Evolutionary conservation across 148 eudicot species (phyloP), one percentile per base, ranked within the genome.

Genomic region (Camellia lanceoleosa): DNA sequence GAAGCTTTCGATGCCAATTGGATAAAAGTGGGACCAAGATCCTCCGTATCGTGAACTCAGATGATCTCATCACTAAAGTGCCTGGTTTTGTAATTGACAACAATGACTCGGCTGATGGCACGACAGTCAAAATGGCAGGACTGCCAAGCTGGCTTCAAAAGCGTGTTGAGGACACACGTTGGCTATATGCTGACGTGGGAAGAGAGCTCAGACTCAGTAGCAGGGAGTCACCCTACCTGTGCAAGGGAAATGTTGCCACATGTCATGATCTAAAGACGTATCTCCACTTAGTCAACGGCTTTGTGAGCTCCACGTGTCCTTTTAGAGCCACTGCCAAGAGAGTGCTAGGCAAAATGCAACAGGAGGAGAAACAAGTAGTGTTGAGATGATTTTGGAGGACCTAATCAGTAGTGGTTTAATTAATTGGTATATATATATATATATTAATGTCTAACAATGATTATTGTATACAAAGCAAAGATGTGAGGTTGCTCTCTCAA

Each of bases 131-230:
- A 7, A 59, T 76, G 42, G 71, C 71, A 1, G 79, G 70, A 8
- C 60, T 76, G 3, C 71, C 79, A 49, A 20, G 79, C 79, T 76
- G 79, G 79, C 79, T 76, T 19, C 60, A 1, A 54, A 20, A 64
- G 79, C 69, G 60, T 44, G 46, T 76, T 70, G 79, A 63, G 16
- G 42, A 64, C 59, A 76, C 41, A 59, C 70, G 55, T 7, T 64
- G 69, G 79, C 59, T 49, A 14, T 76, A 76, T 18, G 79, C 79
- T 76, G 79, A 76, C 23, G 79, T 76, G 79, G 79, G 79, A 11
- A 76, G 62, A 7, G 79, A 76, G 71, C 79, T 76, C 14, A 76
- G 79, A 15, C 79, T 76, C 8, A 62, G 79, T 7, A 76, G 79
- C 79, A 76, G 70, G 20, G 71, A 64, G 55, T 76, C 71, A 11